These are phyloP conservation scores for Arxiozyma bovina DNA, from an alignment of 1,139 yeast species.

Conservation along the genomic window DNA sequence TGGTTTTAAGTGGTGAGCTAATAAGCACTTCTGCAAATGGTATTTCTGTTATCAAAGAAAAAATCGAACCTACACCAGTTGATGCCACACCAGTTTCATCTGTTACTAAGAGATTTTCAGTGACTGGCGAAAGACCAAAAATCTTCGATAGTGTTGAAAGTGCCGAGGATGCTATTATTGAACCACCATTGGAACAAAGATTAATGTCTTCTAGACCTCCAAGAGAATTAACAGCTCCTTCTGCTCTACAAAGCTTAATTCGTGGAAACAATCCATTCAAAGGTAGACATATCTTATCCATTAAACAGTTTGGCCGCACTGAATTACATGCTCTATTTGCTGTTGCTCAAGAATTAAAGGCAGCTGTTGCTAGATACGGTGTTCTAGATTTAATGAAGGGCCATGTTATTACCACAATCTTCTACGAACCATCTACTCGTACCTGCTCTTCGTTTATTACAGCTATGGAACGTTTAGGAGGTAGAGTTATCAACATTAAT, in stretches of 20 bases:
- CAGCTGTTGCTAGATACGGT: constrained; percentile 95
- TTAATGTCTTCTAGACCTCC: constrained; percentile 71
- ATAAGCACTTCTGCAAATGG: constrained; percentile 55
- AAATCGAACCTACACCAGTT: constrained; percentile 15
- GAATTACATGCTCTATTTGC: constrained; percentile 90
- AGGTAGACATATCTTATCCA: constrained; percentile 80
- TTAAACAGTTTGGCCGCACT: constrained; percentile 73
- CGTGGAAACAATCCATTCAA: constrained; percentile 81
- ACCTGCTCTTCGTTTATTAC: constrained; percentile 95
- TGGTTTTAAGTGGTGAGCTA: constrained; percentile 73
- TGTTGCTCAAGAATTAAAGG: constrained; percentile 95
- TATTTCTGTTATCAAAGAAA: constrained; percentile 36
- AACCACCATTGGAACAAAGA: constrained; percentile 31
- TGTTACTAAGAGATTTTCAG: constrained; percentile 35
- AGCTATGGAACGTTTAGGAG: constrained; percentile 99
- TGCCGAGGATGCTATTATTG: constrained; percentile 48
- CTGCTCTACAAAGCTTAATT: constrained; percentile 66
- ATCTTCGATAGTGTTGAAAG: constrained; percentile 32
- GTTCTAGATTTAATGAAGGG: constrained; percentile 85
- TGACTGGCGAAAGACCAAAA: constrained; percentile 39
- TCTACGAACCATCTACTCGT: constrained; percentile 97
- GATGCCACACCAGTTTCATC: constrained; percentile 22
- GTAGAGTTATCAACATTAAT: constrained; percentile 84
- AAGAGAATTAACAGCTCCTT: constrained; percentile 61
- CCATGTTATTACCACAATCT: constrained; percentile 85